These are phyloP conservation scores for Saturnispora besseyi DNA, from an alignment of 805 yeast genomes.

Conservation along the genomic window DNA sequence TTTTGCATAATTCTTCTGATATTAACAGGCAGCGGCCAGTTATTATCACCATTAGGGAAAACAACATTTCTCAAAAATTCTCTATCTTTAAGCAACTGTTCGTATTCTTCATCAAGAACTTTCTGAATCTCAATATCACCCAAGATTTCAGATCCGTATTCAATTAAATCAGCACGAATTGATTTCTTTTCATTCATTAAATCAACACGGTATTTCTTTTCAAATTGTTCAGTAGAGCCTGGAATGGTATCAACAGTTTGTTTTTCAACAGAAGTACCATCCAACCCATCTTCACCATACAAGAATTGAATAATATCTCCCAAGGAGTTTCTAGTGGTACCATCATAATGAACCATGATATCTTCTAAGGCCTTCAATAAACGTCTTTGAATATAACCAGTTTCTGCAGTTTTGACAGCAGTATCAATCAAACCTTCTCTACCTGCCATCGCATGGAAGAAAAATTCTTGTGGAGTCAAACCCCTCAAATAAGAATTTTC, in stretches of 20 bases:
- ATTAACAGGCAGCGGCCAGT: conserved; percentile 97
- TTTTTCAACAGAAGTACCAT: conserved; percentile 95
- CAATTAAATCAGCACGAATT: conserved; percentile 65
- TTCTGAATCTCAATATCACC: conserved; percentile 84
- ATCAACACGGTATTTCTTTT: conserved; percentile 76
- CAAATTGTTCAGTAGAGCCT: conserved; percentile 80
- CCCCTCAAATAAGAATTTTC: conserved; percentile 97
- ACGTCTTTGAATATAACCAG: conserved; percentile 98
- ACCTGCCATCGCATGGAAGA: conserved; percentile 99
- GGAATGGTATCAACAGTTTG: conserved; percentile 94
- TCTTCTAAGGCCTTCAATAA: conserved; percentile 96
- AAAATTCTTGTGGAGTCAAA: conserved; percentile 95
- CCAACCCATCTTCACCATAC: conserved; percentile 98
- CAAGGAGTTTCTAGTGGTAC: conserved; percentile 93
- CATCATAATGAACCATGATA: conserved; percentile 90
- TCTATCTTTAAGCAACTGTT: conserved; percentile 72
- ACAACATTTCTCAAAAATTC: conserved; percentile 65
- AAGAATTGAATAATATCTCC: conserved; percentile 95
- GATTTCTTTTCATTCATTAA: conserved; percentile 56
- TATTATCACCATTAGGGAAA: conserved; percentile 87
- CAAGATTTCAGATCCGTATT: conserved; percentile 81
- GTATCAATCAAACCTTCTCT: conserved; percentile 99
- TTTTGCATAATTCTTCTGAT: conserved; percentile 94
- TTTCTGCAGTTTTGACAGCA: conserved; percentile 98
- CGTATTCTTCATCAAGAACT: conserved; percentile 74